Evolutionary conservation across 2,329 filamentous ascomycete genomes (phyloP).

Genomic region (Dactylellina parvicollis): DNA sequence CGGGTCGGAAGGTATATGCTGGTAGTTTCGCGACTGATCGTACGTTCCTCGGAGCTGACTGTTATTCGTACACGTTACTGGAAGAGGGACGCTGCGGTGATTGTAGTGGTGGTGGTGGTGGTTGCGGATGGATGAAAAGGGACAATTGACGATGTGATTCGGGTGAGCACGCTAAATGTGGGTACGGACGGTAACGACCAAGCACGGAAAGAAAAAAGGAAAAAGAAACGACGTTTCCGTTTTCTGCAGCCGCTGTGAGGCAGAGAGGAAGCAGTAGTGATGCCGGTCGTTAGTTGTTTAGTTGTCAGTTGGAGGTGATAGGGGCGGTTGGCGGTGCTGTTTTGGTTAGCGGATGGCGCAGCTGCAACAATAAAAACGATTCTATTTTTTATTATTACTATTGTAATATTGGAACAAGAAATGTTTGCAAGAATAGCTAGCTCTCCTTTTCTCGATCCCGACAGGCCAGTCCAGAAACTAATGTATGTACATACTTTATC

Average conservation of each 20-base stretch:
- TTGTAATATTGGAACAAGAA: not conserved
- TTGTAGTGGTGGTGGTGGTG: not conserved
- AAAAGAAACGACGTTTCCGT: not conserved
- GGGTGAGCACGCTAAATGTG: slow-evolving; percentile 15
- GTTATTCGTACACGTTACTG: slow-evolving; percentile 15
- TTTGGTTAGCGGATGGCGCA: slow-evolving; percentile 30
- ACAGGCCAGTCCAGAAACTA: too few species aligned
- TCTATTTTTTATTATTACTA: too few species aligned
- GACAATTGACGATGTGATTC: slow-evolving; percentile 37
- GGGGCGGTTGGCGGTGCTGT: slow-evolving; percentile 17
- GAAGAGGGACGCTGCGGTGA: slow-evolving; percentile 4
- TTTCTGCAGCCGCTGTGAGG: not conserved
- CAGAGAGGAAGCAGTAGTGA: not conserved
- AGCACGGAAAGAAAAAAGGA: not conserved
- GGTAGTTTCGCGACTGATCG: not conserved
- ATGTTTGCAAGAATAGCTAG: not conserved
- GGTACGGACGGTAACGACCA: not conserved
- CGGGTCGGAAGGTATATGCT: slow-evolving; percentile 4
- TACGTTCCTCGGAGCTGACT: not conserved
- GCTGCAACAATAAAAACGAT: too few species aligned
- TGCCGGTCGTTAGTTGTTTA: not conserved
- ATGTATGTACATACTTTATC: too few species aligned
- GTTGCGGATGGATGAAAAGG: slow-evolving; percentile 29
- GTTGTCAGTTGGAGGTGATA: not conserved
- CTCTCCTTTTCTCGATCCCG: not conserved